A percentile compares a stretch with the other conserved stretches of the same genome.
Evolutionary conservation across 2,329 filamentous ascomycete genomes (phyloP).

Genomic region (Sarocladiaceae sp.): DNA sequence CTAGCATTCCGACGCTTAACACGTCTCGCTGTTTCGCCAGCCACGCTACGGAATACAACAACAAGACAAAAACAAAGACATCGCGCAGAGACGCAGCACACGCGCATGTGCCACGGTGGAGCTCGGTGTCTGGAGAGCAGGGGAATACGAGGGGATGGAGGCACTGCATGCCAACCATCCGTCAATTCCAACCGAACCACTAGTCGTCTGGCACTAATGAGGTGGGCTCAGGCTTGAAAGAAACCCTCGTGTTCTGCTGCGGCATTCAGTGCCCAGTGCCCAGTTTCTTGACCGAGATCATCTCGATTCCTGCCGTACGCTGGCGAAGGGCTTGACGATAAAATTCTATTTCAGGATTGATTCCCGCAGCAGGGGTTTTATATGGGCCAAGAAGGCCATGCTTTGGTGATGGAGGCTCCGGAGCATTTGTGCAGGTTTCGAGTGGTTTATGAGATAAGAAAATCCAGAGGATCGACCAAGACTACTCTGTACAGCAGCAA

Average conservation of each 20-base stretch:
- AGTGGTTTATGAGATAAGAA: too few relatives aligned
- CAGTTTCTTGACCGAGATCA: not conserved
- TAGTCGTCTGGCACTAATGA: not conserved
- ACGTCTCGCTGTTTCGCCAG: too few relatives aligned
- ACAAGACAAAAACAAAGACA: constrained; percentile 2
- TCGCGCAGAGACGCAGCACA: not conserved
- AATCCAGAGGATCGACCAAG: too few relatives aligned
- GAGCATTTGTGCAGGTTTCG: too few relatives aligned
- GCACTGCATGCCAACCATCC: not conserved
- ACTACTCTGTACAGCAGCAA: too few relatives aligned
- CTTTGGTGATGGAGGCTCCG: too few relatives aligned
- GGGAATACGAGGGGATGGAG: constrained; percentile 5
- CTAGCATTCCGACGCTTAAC: too few relatives aligned
- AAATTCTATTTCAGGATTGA: not conserved
- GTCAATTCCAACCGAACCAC: too few relatives aligned
- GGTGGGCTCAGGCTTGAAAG: not conserved
- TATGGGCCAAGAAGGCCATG: too few relatives aligned
- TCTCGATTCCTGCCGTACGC: not conserved
- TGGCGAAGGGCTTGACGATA: not conserved
- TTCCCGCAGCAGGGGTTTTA: not conserved
- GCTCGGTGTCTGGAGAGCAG: not conserved
- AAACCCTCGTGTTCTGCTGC: constrained; percentile 6
- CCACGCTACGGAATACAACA: too few relatives aligned
- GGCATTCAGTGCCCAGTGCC: too few relatives aligned
- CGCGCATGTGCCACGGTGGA: constrained; percentile 7